phyloP scores from a whole-genome alignment of 2,329 filamentous ascomycete genomes.

The Colletotrichum sp. region DNA sequence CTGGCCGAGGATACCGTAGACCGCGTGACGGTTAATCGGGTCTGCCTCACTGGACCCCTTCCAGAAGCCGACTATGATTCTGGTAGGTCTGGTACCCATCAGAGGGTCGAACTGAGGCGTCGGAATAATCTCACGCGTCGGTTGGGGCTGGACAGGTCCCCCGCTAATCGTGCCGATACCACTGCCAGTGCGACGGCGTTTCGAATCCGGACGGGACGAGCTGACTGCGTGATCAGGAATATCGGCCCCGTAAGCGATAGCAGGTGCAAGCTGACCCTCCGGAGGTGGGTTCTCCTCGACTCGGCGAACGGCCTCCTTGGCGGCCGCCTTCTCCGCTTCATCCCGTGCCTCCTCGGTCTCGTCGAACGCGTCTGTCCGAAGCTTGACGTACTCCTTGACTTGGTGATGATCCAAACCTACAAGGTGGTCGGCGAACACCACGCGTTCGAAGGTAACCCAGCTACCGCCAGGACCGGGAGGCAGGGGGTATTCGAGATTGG shows the following conservation, averaged over 20 bases:
- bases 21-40: slow-evolving; percentile 61
- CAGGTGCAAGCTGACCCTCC: slow-evolving; percentile 46
- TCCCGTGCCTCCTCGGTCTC: slow-evolving; percentile 43
- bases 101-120: slow-evolving; percentile 42
- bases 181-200: slow-evolving; percentile 52
- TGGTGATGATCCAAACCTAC: slow-evolving; percentile 60
- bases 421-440: slow-evolving; percentile 64
- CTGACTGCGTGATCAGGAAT: slow-evolving; percentile 49
- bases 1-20: slow-evolving; percentile 65
- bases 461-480: slow-evolving; percentile 66
- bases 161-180: slow-evolving; percentile 38
- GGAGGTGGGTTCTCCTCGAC: slow-evolving; percentile 46
- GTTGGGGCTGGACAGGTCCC: slow-evolving; percentile 20
- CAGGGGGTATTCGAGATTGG: slow-evolving; percentile 41
- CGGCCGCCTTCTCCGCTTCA: slow-evolving; percentile 46
- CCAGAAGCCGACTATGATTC: slow-evolving; percentile 66
- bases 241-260: slow-evolving; percentile 56
- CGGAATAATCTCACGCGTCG: neutral
- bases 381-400: slow-evolving; percentile 67
- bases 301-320: slow-evolving; percentile 51
- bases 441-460: slow-evolving; percentile 68
- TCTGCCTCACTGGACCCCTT: slow-evolving; percentile 54
- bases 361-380: slow-evolving; percentile 46
- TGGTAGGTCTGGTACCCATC: slow-evolving; percentile 58
- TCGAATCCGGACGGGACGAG: slow-evolving; percentile 41